Base-by-base conservation (phyloP, 2,329 filamentous ascomycete species). In the Helicocarpus griseus region DNA sequence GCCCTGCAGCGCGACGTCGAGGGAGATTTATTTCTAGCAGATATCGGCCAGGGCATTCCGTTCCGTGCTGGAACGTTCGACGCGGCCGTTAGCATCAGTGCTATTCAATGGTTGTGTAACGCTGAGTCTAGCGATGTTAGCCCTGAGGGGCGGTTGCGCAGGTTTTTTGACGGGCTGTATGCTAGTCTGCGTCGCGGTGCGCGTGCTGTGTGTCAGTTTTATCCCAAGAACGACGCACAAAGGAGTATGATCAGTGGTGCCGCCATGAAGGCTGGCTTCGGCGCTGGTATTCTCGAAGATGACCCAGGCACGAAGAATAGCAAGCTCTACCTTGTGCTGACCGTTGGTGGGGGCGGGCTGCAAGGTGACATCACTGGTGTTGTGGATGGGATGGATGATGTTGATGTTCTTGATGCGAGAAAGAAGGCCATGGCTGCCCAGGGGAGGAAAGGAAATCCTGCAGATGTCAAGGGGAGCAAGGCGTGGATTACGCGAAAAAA, bases 61-160 rank as follows among this genome's bases (percentile, higher is more conserved):
- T 98, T 98, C 67, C 83, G 93, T 14, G 81, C 93, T 0, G 93
- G 93, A 29, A 82, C 85, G 0, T 98, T 98, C 65, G 93, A 98
- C 66, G 93, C 91, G 0, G 93, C 93, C 21, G 89, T 98, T 61
- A 89, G 84, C 63, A 97, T 98, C 65, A 89, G 83, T 60, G 93
- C 93, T 0, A 86, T 98, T n/a, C 93, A 98, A 69, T 98, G 93
- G 93, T 77, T 98, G 28, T 98, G 93, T 69, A 97, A 95, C 68
- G 93, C 91, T 38, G 93, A 97, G 68, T 87, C 80, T 54, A 87
- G 82, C 64, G 89, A 94, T 47, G 90, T 93, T 0, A 87, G 80
- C 1, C 86, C 89, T 0, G 80, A 86, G 26, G 88, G 86, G 0
- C 76, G 93, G 5, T 70, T 98, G 24, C 79, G 81, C 4, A 77